Evolutionary conservation across 805 yeast species (phyloP).

Genomic region (Yarrowia sp.): DNA sequence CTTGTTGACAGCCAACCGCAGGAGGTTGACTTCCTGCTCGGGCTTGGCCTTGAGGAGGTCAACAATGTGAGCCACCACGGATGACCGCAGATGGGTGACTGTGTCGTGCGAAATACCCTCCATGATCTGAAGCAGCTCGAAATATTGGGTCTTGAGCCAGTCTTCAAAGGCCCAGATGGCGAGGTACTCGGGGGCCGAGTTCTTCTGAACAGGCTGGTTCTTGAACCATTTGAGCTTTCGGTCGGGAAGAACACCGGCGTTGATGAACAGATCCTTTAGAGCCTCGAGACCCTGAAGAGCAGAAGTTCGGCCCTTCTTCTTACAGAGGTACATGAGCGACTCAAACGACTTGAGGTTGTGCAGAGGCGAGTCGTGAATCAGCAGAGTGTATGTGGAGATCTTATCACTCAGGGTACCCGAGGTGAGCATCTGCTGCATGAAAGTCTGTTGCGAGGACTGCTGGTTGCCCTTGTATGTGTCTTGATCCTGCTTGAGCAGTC

Average conservation of each 20-base stretch:
- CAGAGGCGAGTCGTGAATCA: conserved; percentile 93
- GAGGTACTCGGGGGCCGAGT: conserved; percentile 61
- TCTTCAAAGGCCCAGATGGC: conserved; percentile 89
- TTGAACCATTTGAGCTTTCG: conserved; percentile 81
- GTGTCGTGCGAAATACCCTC: conserved; percentile 90
- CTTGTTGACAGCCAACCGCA: conserved; percentile 89
- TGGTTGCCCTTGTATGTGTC: conserved; percentile 70
- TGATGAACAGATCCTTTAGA: conserved; percentile 84
- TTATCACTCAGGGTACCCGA: conserved; percentile 96
- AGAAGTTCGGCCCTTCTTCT: conserved; percentile 91
- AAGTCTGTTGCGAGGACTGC: conserved; percentile 81
- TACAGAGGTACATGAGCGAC: conserved; percentile 76
- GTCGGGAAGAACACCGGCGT: conserved; percentile 74
- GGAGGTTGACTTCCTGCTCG: conserved; percentile 92
- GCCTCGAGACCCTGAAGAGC: conserved; percentile 91
- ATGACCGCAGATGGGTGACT: conserved; percentile 83
- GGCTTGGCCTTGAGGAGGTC: conserved; percentile 85
- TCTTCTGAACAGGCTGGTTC: conserved; percentile 65
- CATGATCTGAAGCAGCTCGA: conserved; percentile 74
- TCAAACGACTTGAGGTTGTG: conserved; percentile 87
- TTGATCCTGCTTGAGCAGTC: conserved; percentile 72
- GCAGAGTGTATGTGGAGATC: conserved; percentile 89
- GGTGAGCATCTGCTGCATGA: conserved; percentile 83
- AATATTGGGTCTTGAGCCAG: conserved; percentile 76
- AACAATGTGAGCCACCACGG: conserved; percentile 75